These are phyloP conservation scores for Pythium volutum DNA, from an alignment of 352 stramenopile species.

Conservation along the genomic window DNA sequence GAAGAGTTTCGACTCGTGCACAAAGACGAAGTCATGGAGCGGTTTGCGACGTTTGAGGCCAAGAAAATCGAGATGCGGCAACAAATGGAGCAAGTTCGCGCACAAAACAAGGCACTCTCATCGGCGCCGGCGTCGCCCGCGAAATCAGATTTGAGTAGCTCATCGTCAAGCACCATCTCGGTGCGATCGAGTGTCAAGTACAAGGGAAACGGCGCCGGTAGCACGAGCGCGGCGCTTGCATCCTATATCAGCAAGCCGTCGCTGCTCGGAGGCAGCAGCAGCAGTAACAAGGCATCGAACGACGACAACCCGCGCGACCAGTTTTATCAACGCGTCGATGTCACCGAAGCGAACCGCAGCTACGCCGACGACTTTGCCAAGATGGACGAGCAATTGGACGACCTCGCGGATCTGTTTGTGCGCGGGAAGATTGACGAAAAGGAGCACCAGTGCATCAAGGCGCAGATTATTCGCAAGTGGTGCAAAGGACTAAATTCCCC, in stretches of 20 bases:
- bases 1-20: constrained; percentile 71
- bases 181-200: constrained; percentile 18
- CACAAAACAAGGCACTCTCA: constrained; percentile 17
- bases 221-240: constrained; percentile 27
- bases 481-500: constrained; percentile 79
- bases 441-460: constrained; percentile 79
- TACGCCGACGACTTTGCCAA: constrained; percentile 67
- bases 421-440: constrained; percentile 84
- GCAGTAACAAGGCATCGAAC: constrained; percentile 9
- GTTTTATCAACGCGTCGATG: constrained; percentile 69
- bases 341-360: constrained; percentile 60
- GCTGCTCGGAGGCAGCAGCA: constrained; percentile 36
- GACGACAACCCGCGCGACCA: constrained; percentile 34
- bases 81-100: constrained; percentile 56
- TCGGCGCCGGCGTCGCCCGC: constrained; percentile 50
- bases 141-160: constrained; percentile 45
- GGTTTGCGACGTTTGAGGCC: constrained; percentile 71
- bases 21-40: constrained; percentile 80
- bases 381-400: constrained; percentile 81
- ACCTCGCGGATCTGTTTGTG: constrained; percentile 64
- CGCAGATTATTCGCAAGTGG: constrained; percentile 80
- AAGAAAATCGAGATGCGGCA: constrained; percentile 87
- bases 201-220: constrained; percentile 20
- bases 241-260: constrained; percentile 69
- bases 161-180: constrained; percentile 31